Base-by-base conservation (phyloP, 495 filamentous ascomycete species). In the Penicillium canariense region DNA sequence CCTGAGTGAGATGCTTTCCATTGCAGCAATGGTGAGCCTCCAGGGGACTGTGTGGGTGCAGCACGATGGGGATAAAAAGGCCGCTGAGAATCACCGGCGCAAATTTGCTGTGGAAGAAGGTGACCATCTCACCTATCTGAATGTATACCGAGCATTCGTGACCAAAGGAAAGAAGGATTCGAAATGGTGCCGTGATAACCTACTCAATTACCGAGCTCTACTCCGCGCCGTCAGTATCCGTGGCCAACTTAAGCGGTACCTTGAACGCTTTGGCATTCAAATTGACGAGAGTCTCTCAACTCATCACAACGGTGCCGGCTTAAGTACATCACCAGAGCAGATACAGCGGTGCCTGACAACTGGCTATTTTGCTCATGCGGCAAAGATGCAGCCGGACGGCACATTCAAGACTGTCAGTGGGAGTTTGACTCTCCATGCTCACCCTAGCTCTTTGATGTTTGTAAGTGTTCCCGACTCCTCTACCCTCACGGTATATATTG, bases 361-460 rank as follows among this genome's bases (percentile, higher is more conserved):
- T 8, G 94, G 95, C 1, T 98, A 89, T 69, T 98, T 98, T 73
- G 88, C 94, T 2, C 93, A 97, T 71, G 95, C 91, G 10, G 95
- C 94, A 22, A 84, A 87, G 69, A 97, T 97, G 93, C 89, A 96
- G 68, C 81, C 91, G 0, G 94, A 98, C 77, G 94, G 94, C 15
- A 90, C 83, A 12, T 97, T 97, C 62, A 84, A 81, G 60, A 91
- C 88, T 23, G 84, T 95, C 39, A 86, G 83, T 50, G 91, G 89
- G 10, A 83, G 82, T 6, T 71, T 81, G 34, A 81, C 83, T 38
- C 74, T 98, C 31, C 83, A 96, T 75, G 90, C 91, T 17, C 94
- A 98, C 72, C 95, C 94, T 3, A 95, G 84, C 62, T 94, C 89
- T 15, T 70, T 98, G 62, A 91, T 98, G 87, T 97, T 97, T 79